phyloP scores from a whole-genome alignment of 208 protist species.

The Leptomonas seymouri region DNA sequence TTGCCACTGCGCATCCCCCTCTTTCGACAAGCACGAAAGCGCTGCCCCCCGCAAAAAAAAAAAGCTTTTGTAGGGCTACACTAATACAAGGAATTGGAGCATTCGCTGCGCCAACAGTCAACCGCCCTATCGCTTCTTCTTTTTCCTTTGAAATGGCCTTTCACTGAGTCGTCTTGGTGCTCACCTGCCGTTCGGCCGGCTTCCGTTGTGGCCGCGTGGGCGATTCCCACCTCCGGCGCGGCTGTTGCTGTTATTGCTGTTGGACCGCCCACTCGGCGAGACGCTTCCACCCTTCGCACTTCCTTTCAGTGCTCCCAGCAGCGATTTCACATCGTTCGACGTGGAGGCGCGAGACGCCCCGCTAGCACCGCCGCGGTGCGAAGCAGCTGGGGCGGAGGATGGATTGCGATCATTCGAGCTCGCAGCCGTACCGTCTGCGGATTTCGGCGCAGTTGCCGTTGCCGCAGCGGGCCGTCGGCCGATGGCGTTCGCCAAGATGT shows the following conservation, averaged over 20 bases:
- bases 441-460: background rate
- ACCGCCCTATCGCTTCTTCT: background rate
- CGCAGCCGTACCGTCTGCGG: conserved; percentile 2
- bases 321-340: conserved; percentile 24
- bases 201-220: conserved; percentile 1
- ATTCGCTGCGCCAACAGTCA: no score
- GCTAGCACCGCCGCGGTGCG: background rate
- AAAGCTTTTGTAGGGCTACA: no score
- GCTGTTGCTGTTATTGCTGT: conserved; percentile 6
- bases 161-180: background rate
- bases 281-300: conserved; percentile 20
- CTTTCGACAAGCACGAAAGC: no score
- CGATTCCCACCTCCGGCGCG: conserved; percentile 1
- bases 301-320: conserved; percentile 30
- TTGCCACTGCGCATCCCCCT: no score
- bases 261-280: conserved; percentile 5
- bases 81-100: no score
- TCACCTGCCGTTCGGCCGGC: conserved; percentile 8
- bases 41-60: no score
- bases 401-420: background rate
- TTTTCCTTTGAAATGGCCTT: no score
- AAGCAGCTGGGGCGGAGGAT: background rate
- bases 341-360: conserved; percentile 7
- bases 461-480: conserved; percentile 15
- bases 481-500: conserved; percentile 28